Conservation (phyloP, 768 basidiomycete species). For the Porphyrellus cyaneotinctus region DNA sequence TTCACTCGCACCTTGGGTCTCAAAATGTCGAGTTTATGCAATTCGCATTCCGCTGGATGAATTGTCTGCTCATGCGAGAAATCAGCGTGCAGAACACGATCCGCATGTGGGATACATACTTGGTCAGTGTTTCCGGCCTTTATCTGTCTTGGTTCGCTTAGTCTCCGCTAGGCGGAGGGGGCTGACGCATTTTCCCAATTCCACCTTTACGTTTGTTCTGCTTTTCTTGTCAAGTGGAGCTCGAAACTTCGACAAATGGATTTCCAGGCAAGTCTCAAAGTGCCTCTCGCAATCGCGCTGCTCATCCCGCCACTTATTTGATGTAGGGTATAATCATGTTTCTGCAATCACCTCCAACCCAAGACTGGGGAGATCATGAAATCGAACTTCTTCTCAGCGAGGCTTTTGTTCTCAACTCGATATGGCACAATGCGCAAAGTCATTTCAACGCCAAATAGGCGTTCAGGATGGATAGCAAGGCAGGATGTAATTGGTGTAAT, state of each 20-base stretch:
- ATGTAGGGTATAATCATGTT: constrained; percentile 97
- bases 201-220: constrained; percentile 96
- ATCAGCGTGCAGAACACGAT: constrained; percentile 96
- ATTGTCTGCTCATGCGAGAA: constrained; percentile 96
- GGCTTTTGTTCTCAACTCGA: constrained; percentile 90
- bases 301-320: neutral
- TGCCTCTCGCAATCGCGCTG: neutral
- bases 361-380: constrained; percentile 93
- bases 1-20: constrained; percentile 79
- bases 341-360: constrained; percentile 86
- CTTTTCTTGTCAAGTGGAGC: constrained; percentile 95
- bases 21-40: constrained; percentile 99
- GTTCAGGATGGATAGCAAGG: constrained; percentile 9
- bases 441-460: constrained; percentile 63
- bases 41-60: constrained; percentile 99
- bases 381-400: constrained; percentile 93
- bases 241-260: constrained; percentile 93
- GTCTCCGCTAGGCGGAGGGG: constrained; percentile 75
- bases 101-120: constrained; percentile 99
- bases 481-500: constrained; percentile 23
- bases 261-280: constrained; percentile 70
- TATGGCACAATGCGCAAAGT: constrained; percentile 91
- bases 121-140: constrained; percentile 51
- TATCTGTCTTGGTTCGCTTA: neutral
- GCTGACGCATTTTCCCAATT: constrained; percentile 98